phyloP scores from a whole-genome alignment of 805 yeast genomes.

The Ogataea wickerhamii region DNA sequence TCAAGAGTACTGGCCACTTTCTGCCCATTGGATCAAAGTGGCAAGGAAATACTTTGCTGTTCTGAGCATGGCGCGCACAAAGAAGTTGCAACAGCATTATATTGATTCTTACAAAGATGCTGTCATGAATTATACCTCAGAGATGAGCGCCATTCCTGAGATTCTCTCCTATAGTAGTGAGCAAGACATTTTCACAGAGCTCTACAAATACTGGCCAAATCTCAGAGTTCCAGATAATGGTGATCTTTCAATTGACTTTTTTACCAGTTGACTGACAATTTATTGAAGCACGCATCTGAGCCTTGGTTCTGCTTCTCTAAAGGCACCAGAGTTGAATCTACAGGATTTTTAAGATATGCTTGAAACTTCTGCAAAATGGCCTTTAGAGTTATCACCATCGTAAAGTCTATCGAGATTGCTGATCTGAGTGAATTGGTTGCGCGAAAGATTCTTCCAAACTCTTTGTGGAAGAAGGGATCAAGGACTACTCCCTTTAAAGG shows the following conservation, averaged over 20 bases:
- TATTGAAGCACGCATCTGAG: constrained; percentile 6
- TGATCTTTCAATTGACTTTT: neutral
- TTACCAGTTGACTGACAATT: constrained; percentile 1
- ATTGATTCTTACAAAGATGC: constrained; percentile 2
- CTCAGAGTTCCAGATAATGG: neutral
- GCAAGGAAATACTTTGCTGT: constrained; percentile 3
- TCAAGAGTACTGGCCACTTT: constrained; percentile 2
- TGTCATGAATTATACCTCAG: constrained; percentile 3
- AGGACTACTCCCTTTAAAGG: no score
- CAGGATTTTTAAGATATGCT: no score
- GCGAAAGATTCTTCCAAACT: no score
- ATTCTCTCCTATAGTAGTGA: constrained; percentile 1
- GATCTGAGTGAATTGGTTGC: no score
- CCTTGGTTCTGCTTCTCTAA: no score
- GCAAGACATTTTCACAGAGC: constrained; percentile 4
- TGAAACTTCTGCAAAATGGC: no score
- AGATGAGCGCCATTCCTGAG: constrained; percentile 3
- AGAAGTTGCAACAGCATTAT: neutral
- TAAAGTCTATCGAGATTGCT: no score
- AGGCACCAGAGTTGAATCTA: no score
- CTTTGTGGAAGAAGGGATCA: no score
- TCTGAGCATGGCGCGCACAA: neutral
- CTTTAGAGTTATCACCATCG: no score
- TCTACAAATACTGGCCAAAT: constrained; percentile 4
- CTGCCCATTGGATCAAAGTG: constrained; percentile 4